These are phyloP conservation scores for Fagopyrum homotropicum DNA, from an alignment of 148 eudicot genomes.

Conservation along the genomic window DNA sequence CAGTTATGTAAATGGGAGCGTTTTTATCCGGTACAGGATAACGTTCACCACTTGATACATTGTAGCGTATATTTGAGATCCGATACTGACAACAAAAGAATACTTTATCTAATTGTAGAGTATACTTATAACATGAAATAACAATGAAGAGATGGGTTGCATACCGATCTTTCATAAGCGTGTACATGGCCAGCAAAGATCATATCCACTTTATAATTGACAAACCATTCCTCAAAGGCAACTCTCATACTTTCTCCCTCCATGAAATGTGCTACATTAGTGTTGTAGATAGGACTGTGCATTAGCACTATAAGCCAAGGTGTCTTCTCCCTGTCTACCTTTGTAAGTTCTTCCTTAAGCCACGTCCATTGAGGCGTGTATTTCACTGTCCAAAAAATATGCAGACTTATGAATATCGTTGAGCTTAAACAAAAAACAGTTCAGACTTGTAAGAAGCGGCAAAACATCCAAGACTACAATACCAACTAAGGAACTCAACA, in stretches of 20 bases:
- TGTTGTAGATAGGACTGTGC: constrained; percentile 88
- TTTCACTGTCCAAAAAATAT: constrained; percentile 46
- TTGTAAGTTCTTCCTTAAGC: constrained; percentile 54
- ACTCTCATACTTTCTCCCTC: constrained; percentile 91
- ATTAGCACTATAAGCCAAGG: constrained; percentile 94
- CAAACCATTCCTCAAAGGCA: constrained; percentile 76
- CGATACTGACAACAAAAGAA: constrained; percentile 46
- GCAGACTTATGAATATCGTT: not conserved
- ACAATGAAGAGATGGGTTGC: constrained; percentile 14
- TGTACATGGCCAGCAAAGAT: constrained; percentile 93
- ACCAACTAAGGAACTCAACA: not conserved
- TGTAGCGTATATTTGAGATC: constrained; percentile 62
- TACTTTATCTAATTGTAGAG: not conserved
- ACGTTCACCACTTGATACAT: constrained; percentile 39
- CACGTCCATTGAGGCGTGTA: constrained; percentile 82
- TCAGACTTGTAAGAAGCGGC: not conserved
- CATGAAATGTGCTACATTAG: constrained; percentile 80
- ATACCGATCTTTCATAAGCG: constrained; percentile 94
- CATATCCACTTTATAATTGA: constrained; percentile 67
- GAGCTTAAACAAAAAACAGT: not conserved
- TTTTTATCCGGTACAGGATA: constrained; percentile 60
- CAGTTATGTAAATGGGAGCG: constrained; percentile 86
- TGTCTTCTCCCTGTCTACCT: constrained; percentile 79
- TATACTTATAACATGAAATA: not conserved
- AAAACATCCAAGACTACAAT: not conserved